Conservation (phyloP, 306 rosid species). For the Argentina anserina region DNA sequence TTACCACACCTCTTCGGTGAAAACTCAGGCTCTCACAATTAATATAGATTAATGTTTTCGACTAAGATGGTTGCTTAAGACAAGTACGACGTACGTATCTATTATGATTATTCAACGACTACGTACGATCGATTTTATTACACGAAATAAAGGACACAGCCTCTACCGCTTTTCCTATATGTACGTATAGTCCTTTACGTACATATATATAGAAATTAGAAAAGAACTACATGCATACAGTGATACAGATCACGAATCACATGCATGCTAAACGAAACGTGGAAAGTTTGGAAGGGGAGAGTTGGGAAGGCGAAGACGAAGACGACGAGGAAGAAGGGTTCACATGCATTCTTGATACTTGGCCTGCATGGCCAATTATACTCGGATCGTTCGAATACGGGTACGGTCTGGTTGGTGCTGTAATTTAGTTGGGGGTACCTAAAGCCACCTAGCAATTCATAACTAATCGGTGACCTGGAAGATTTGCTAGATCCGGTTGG, state of each 20-base stretch:
- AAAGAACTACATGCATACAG: too few relatives aligned
- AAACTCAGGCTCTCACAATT: neutral
- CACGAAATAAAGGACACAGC: neutral
- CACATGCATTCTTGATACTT: slow-evolving; percentile 41
- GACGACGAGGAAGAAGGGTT: slow-evolving; percentile 2
- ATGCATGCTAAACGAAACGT: neutral
- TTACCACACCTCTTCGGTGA: neutral
- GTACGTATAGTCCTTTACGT: neutral
- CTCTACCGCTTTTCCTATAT: neutral
- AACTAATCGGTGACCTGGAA: slow-evolving; percentile 41
- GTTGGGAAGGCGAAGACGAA: neutral
- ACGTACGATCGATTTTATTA: neutral
- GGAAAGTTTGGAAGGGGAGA: neutral
- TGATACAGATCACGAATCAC: neutral
- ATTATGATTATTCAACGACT: too few relatives aligned
- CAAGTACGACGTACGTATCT: neutral
- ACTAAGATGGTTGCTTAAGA: neutral
- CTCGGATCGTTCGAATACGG: neutral
- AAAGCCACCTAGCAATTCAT: neutral
- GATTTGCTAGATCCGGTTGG: slow-evolving; percentile 58
- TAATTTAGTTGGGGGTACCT: slow-evolving; percentile 33
- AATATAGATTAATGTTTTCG: neutral
- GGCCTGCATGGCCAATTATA: slow-evolving; percentile 21
- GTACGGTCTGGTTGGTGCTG: slow-evolving; percentile 32
- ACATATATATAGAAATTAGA: neutral